phyloP scores from a whole-genome alignment of 768 basidiomycete species.

The Boletus insuetus region DNA sequence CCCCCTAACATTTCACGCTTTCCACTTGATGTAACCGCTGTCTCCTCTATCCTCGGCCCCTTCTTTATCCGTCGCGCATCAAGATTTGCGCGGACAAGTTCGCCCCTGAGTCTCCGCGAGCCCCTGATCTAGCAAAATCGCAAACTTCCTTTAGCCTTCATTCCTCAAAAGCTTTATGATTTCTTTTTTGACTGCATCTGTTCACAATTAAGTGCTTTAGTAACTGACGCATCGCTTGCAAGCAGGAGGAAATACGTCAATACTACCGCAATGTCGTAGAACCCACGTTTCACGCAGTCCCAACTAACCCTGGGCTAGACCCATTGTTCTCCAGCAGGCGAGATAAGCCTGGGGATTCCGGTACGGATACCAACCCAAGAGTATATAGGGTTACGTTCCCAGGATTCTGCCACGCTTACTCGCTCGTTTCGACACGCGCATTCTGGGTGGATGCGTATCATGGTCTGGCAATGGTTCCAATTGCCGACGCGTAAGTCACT shows the following conservation, averaged over 20 bases:
- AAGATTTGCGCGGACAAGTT: slow-evolving; percentile 5
- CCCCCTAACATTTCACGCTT: background rate
- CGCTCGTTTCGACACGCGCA: slow-evolving; percentile 76
- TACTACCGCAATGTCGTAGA: slow-evolving; percentile 30
- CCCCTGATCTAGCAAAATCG: slow-evolving; percentile 16
- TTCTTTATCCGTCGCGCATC: slow-evolving; percentile 4
- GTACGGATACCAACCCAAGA: slow-evolving; percentile 1
- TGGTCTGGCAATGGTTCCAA: slow-evolving; percentile 77
- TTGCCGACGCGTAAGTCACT: slow-evolving; percentile 71
- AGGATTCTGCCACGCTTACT: slow-evolving; percentile 39
- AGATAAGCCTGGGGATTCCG: background rate
- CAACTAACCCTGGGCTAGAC: slow-evolving; percentile 4
- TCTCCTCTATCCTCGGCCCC: slow-evolving; percentile 2
- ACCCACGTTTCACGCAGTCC: slow-evolving; percentile 27
- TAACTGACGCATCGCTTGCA: slow-evolving; percentile 19
- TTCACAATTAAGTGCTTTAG: slow-evolving; percentile 4
- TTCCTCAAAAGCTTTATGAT: slow-evolving; percentile 2
- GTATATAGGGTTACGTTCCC: slow-evolving; percentile 20
- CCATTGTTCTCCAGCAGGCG: background rate
- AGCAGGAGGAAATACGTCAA: slow-evolving; percentile 35
- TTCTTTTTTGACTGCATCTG: slow-evolving; percentile 6
- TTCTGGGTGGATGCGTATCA: slow-evolving; percentile 84
- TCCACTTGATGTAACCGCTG: slow-evolving; percentile 3
- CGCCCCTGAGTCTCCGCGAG: slow-evolving; percentile 8
- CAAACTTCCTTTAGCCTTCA: slow-evolving; percentile 7